Base-by-base conservation (phyloP, 108 stramenopile genomes). In the Conticribra guillardii region DNA sequence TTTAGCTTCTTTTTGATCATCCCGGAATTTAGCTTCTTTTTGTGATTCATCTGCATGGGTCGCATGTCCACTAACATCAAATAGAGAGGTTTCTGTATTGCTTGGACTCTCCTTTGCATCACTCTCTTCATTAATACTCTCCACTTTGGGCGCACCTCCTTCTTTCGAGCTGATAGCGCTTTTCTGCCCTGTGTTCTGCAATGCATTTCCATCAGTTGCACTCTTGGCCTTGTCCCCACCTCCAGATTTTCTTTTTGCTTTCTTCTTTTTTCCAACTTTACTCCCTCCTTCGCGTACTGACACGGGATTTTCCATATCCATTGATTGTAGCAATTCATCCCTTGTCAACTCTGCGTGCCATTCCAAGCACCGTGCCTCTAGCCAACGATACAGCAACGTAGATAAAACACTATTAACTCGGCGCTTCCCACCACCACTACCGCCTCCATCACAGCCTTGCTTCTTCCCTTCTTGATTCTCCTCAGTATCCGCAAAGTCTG, bases 291-390 rank as follows among this genome's bases (percentile, higher is more conserved):
- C 60, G 18, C 16, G 55, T 21, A 29, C 23, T 52, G 52, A 48
- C 11, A 49, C 16, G 23, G 32, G 58, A 17, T 19, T 14, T 23
- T 54, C 61, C 29, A 37, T 18, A 18, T 70, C 71, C 52, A 82
- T 76, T 33, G 75, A 77, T 61, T 54, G 60, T 31, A 93, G 54
- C 32, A 93, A 61, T 68, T 93, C 91, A 48, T 80, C 69, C 46
- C 80, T 73, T 3, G 89, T 87, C 53, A 84, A 30, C 58, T 90
- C 89, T 23, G 91, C 89, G 67, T 86, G 84, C 91, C 91, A 93
- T 58, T 87, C 87, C 44, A 73, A 81, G 71, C 81, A 93, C 23
- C 80, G 84, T 30, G 81, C 78, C 31, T 69, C 77, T 27, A 93
- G 62, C 83, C 85, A 87, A 21, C 73, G 84, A 67, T 89, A 93